Evolutionary conservation across 306 rosid genomes (phyloP), one percentile per base, ranked within the genome.

Genomic region (Dryas octopetala): DNA sequence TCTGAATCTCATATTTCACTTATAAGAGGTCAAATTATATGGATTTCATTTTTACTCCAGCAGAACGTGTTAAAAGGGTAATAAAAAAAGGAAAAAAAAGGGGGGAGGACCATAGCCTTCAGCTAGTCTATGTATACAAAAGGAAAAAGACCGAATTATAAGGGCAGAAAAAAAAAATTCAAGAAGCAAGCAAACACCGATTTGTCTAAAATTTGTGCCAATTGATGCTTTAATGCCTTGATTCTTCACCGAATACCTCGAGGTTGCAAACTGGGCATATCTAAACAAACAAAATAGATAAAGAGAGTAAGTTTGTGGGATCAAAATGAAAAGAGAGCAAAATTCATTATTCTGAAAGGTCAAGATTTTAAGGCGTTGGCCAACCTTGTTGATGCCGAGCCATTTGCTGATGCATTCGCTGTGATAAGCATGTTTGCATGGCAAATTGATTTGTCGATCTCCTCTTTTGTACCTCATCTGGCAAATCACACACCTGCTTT

Each of bases 221-320:
- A 55, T 41, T 66, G 47, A 68, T 78, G 68, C 81, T 81, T 79
- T 53, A 55, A 50, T 82, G 81, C 67, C 67, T 84, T n/a, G 83
- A 82, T 48, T 88, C 91, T 69, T 86, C 91, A 14, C 88, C 89
- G 48, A 91, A 94, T 64, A 94, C 95, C 85, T 94, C 96, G 1
- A 84, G 67, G 84, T 91, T 94, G 96, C 97, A 94, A 71, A 94
- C 86, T 59, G 98, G 97, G 85, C 97, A 94, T 89, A 85, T 83
- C 97, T 94, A 84, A 77, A 69, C 79, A 70, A 44, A 60, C 23
- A 63, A 54, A 47, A 70, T 1, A n/a, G 38, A 55, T 49, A 23
- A 17, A 66, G 19, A 49, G 54, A 44, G 79, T 48, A 40, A 23
- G 44, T 41, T 11, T 32, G 8, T 0, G 9, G 54, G n/a, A 9